phyloP scores from a whole-genome alignment of 2,329 filamentous ascomycete genomes.

The Orbilia quercus region DNA sequence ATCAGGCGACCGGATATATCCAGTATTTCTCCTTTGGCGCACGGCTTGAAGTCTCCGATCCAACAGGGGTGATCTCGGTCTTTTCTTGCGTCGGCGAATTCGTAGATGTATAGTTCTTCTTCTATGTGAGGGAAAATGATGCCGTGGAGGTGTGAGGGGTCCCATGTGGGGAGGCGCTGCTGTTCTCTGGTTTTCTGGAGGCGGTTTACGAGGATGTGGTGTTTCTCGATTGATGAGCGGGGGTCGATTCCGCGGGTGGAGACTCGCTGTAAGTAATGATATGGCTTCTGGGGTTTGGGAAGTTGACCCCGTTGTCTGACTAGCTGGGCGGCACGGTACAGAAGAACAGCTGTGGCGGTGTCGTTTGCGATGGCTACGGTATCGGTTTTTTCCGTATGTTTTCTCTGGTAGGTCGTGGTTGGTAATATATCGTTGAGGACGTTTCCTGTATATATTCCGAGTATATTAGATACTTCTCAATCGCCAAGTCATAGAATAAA shows the following conservation, averaged over 20 bases:
- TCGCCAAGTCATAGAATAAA: too few species aligned
- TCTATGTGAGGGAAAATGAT: not conserved
- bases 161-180: not conserved
- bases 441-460: too few species aligned
- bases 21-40: too few species aligned
- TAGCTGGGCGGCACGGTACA: slow-evolving; percentile 17
- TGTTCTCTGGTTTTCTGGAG: not conserved
- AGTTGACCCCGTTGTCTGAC: not conserved
- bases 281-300: too few species aligned
- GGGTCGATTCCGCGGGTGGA: not conserved
- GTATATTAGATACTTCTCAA: not conserved
- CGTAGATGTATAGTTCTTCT: not conserved
- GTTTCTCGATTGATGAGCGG: too few species aligned
- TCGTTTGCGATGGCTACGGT: not conserved
- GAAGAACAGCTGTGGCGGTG: not conserved
- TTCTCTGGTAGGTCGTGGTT: not conserved
- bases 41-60: too few species aligned
- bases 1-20: too few species aligned
- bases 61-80: not conserved
- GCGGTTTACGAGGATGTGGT: too few species aligned
- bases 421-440: slow-evolving; percentile 8
- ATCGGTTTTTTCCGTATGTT: too few species aligned
- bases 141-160: not conserved
- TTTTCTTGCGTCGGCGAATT: not conserved
- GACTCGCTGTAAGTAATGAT: not conserved